Base-by-base conservation (phyloP, 2,329 filamentous ascomycete genomes). In the Phaeomoniella chlamydospora region DNA sequence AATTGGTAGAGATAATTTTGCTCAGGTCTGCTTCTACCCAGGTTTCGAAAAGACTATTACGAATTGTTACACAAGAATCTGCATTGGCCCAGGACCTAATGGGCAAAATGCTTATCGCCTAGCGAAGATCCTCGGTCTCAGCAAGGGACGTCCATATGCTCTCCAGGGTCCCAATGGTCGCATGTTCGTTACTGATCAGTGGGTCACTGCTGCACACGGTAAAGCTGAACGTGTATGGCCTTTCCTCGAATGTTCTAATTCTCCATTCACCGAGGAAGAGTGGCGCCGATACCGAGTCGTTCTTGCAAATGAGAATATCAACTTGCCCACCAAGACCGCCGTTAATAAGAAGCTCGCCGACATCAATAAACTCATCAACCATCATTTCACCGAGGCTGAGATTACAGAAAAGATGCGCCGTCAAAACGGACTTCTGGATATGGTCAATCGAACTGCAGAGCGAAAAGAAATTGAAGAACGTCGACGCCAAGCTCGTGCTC, bases 1-100 rank as follows among this genome's bases (percentile, higher is more conserved):
- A 39, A 72, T 98, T 39, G 84, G 87, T 34, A 75, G 90, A 42
- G 80, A 74, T 45, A 82, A 86, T 50, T 94, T 98, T 55, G 80
- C 81, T 4, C 77, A 88, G 50, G 80, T 94, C 37, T 94, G 86
- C 67, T 94, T 93, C 62, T 88, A 87, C 47, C 90, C 90, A 9
- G 79, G 79, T 3, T 94, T 98, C 46, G 82, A 93, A 38, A 64
- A 80, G 5, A 71, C 80, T 18, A 81, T 94, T 49, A 74, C 68
- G 12, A 85, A 85, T 35, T 92, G 86, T 56, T 98, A 81, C 54
- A 79, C 80, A 26, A 82, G 90, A 35, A 75, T 96, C 44, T 82
- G 78, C 42, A 74, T 94, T 38, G 88, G 87, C 1, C 70, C 79
- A 10, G 80, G 92, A 51, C 72, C 72, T 9, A 82, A 73, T 3